Evolutionary conservation across 108 stramenopile genomes (phyloP), one percentile per base, ranked within the genome.

Genomic region (Phaeodactylum tricornutum): DNA sequence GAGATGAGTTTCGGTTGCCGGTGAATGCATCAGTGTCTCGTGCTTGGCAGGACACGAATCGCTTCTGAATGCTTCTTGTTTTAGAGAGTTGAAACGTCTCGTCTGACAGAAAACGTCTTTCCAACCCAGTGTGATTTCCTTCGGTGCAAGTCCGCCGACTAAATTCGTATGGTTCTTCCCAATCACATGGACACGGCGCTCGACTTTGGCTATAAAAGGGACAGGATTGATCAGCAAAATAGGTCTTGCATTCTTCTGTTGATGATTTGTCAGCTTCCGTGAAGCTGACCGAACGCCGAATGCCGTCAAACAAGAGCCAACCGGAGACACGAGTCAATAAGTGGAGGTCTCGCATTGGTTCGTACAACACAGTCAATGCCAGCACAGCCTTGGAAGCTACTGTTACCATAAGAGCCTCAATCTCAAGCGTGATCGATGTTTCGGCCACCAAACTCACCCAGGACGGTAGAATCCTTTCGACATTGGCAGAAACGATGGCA

Each of bases 191-290:
- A n/a, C 39, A 41, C n/a, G n/a, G n/a, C n/a, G n/a, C n/a, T n/a
- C n/a, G n/a, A n/a, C n/a, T n/a, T n/a, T n/a, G n/a, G n/a, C n/a
- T n/a, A n/a, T n/a, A n/a, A n/a, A n/a, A n/a, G n/a, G n/a, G n/a
- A n/a, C n/a, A n/a, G n/a, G n/a, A n/a, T 41, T 5, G 5, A 41
- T 11, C 16, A 5, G 14, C 9, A 41, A 4, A 5, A 20, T 5
- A 41, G 6, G 39, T 20, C 45, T 79, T 79, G 56, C 77, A 79
- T 36, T 72, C 67, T 47, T 79, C 77, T n/a, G n/a, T n/a, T 8
- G 58, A 47, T 22, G 16, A 40, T 7, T 22, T 29, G 19, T 49
- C 43, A 31, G 58, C 16, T 21, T 74, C 71, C n/a, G 66, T 50
- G 47, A 66, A 62, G 3, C 47, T 31, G 36, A 61, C 58, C 14